Evolutionary conservation across 2,329 filamentous ascomycete species (phyloP).

Genomic region (Orbilia quercus): DNA sequence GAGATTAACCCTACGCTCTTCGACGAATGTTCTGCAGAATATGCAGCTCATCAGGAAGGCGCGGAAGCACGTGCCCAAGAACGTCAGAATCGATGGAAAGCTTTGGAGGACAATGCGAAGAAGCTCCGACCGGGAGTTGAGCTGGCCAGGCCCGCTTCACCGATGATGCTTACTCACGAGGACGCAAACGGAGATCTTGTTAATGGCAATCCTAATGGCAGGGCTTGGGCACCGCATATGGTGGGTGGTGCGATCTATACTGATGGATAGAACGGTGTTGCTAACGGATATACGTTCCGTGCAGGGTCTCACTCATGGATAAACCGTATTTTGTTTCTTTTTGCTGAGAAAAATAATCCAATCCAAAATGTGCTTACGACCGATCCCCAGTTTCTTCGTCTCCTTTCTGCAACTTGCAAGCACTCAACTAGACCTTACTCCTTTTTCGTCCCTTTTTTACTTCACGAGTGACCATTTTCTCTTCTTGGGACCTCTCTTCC

Average conservation of each 20-base stretch:
- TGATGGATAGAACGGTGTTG: slow-evolving; percentile 28
- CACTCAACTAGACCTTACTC: slow-evolving; percentile 9
- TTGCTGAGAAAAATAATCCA: slow-evolving; percentile 13
- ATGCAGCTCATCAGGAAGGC: slow-evolving; percentile 94
- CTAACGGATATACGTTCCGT: slow-evolving; percentile 40
- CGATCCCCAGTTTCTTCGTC: slow-evolving; percentile 12
- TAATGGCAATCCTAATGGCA: slow-evolving; percentile 52
- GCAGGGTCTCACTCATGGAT: slow-evolving; percentile 52
- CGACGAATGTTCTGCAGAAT: slow-evolving; percentile 97
- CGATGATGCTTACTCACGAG: slow-evolving; percentile 55
- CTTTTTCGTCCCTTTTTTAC: slow-evolving; percentile 22
- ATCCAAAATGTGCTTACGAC: slow-evolving; percentile 6
- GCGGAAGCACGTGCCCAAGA: slow-evolving; percentile 84
- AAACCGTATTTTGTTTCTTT: no score
- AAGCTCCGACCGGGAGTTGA: slow-evolving; percentile 36
- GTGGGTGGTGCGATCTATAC: slow-evolving; percentile 46
- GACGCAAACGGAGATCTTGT: slow-evolving; percentile 30
- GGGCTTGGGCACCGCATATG: slow-evolving; percentile 53
- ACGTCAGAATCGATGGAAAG: slow-evolving; percentile 89
- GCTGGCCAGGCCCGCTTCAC: slow-evolving; percentile 41
- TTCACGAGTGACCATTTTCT: slow-evolving; percentile 44
- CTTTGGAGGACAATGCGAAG: slow-evolving; percentile 73
- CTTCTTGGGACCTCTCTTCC: slow-evolving; percentile 14
- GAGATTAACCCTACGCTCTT: slow-evolving; percentile 99
- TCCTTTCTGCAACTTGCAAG: not conserved